A percentile compares a stretch with the other conserved stretches of the same genome.
Conservation (phyloP, 1,284 basidiomycete species). For the Cryptococcus sp. region DNA sequence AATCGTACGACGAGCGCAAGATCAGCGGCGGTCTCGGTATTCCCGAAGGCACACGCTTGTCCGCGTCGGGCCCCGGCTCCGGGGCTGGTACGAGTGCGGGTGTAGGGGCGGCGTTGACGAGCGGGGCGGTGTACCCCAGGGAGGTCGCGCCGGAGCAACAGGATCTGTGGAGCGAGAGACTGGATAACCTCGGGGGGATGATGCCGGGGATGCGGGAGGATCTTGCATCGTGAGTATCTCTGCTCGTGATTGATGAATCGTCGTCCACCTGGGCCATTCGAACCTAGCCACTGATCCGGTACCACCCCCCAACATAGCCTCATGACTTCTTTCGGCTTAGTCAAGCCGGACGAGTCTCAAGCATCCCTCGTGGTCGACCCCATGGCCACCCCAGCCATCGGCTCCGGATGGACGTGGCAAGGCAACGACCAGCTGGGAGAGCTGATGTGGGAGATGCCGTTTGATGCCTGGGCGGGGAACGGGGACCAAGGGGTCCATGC, state of each 20-base stretch:
- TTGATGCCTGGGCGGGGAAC: constrained; percentile 7
- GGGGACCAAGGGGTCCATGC: background rate
- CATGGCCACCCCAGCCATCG: background rate
- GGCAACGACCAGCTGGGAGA: background rate
- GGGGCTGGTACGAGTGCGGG: too few relatives aligned
- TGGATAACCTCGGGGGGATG: constrained; percentile 6
- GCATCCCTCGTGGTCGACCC: too few relatives aligned
- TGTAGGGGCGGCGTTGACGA: background rate
- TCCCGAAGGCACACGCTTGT: background rate
- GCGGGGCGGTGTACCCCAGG: background rate
- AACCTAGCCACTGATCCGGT: background rate
- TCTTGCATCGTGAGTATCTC: background rate
- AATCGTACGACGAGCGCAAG: constrained; percentile 4
- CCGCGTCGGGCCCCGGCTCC: background rate
- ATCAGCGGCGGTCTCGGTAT: background rate
- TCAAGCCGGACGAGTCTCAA: background rate
- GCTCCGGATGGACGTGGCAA: background rate
- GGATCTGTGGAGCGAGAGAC: constrained; percentile 3
- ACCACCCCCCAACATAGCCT: background rate
- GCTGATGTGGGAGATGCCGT: constrained; percentile 7
- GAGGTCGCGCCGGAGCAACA: background rate
- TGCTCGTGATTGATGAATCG: too few relatives aligned
- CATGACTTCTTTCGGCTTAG: constrained; percentile 1
- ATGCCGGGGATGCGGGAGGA: constrained; percentile 6
- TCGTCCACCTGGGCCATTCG: too few relatives aligned